These are phyloP conservation scores for Phytophthora cactorum DNA, from an alignment of 352 stramenopile genomes.

Conservation along the genomic window DNA sequence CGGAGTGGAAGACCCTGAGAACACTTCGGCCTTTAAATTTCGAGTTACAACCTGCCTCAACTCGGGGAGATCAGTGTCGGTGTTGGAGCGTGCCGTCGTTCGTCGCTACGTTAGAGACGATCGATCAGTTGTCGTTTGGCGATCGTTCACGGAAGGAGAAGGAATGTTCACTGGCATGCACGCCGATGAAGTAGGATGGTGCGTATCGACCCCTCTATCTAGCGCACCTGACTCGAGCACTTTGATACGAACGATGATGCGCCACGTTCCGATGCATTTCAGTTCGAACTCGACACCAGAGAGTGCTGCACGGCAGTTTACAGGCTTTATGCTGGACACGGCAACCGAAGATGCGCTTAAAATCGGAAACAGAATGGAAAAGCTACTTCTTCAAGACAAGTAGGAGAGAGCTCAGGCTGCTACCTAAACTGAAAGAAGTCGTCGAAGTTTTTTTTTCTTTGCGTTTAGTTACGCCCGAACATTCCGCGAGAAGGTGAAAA, in stretches of 20 bases:
- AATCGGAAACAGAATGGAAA: conserved; percentile 23
- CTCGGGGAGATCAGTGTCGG: conserved; percentile 18
- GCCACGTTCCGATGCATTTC: conserved; percentile 30
- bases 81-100: conserved; percentile 13
- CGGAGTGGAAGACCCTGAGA: conserved; percentile 14
- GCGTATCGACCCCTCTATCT: conserved; percentile 8
- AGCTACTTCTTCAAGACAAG: conserved; percentile 20
- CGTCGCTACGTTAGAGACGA: conserved; percentile 10
- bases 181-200: conserved; percentile 25
- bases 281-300: background rate
- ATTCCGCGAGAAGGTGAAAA: too few relatives aligned
- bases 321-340: conserved; percentile 14
- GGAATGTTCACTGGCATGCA: conserved; percentile 30
- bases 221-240: background rate
- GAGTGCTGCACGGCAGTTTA: conserved; percentile 12
- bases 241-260: conserved; percentile 18
- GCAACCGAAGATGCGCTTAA: conserved; percentile 20
- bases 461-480: too few relatives aligned
- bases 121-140: conserved; percentile 16
- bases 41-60: conserved; percentile 13
- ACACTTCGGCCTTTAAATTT: conserved; percentile 21
- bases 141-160: conserved; percentile 24
- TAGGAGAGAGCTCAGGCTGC: background rate
- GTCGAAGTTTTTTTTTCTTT: too few relatives aligned
- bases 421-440: too few relatives aligned